A percentile compares a stretch with the other conserved stretches of the same genome.
Conservation (phyloP, 1,139 yeast genomes). For the Blastobotrys serpentis region DNA sequence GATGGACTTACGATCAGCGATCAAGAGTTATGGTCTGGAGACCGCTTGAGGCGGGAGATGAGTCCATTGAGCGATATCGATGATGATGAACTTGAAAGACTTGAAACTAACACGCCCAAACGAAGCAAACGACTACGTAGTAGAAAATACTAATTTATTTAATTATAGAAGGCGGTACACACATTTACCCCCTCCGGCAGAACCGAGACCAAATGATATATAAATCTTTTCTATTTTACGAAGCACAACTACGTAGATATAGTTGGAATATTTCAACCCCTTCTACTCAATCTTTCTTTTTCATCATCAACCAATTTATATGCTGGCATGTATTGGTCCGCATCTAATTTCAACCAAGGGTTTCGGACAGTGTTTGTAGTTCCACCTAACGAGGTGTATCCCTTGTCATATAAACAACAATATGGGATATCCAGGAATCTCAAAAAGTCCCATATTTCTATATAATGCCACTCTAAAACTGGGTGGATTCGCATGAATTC, state of each 20-base stretch:
- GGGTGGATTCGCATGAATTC: conserved; percentile 75
- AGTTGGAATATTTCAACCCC: no score
- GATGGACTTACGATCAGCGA: conserved; percentile 22
- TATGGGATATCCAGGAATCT: conserved; percentile 53
- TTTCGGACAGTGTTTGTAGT: conserved; percentile 62
- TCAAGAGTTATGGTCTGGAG: conserved; percentile 23
- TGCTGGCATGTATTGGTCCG: conserved; percentile 55
- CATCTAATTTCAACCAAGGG: conserved; percentile 49
- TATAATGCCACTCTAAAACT: conserved; percentile 75
- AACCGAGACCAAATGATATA: no score
- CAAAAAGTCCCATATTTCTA: conserved; percentile 72
- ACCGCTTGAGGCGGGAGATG: conserved; percentile 22
- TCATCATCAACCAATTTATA: conserved; percentile 59
- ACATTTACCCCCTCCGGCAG: no score
- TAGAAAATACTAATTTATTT: neutral
- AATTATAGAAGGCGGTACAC: no score
- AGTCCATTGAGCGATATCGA: conserved; percentile 26
- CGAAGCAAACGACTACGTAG: neutral
- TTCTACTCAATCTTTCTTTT: conserved; percentile 56
- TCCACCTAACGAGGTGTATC: conserved; percentile 85
- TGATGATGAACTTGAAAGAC: conserved; percentile 21
- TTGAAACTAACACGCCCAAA: conserved; percentile 12
- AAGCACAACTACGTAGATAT: no score
- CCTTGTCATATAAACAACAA: conserved; percentile 69
- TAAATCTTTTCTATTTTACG: no score